phyloP scores from a whole-genome alignment of 164 flowering plant genomes.

The Platanus orientalis region DNA sequence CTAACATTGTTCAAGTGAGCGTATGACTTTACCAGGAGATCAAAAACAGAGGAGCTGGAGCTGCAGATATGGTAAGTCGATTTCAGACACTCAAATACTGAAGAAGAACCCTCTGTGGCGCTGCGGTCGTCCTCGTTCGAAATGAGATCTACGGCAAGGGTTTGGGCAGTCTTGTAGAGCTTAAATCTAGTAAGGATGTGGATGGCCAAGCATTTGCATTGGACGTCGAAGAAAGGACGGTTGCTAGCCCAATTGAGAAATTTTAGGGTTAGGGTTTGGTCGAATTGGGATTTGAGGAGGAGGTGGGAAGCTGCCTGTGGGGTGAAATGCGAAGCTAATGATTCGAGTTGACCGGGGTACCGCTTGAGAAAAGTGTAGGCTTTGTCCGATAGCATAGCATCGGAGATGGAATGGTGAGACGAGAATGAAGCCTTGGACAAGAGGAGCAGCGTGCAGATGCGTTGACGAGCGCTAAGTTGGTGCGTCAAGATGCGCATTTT shows the following conservation, averaged over 20 bases:
- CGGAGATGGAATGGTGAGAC: conserved; percentile 22
- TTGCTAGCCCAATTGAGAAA: conserved; percentile 61
- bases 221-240: conserved; percentile 48
- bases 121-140: conserved; percentile 13
- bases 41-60: conserved; percentile 72
- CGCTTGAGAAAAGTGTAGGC: conserved; percentile 45
- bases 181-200: conserved; percentile 74
- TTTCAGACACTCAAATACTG: conserved; percentile 47
- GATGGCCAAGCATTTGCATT: conserved; percentile 50
- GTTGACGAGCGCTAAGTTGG: background rate
- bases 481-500: conserved; percentile 2
- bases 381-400: conserved; percentile 42
- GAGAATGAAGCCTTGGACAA: background rate
- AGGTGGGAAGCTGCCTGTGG: conserved; percentile 55
- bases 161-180: conserved; percentile 61
- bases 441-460: background rate
- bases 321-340: conserved; percentile 49
- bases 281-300: conserved; percentile 53
- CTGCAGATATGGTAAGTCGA: conserved; percentile 45
- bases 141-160: conserved; percentile 48
- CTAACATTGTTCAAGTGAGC: conserved; percentile 42
- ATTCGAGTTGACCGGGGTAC: conserved; percentile 33
- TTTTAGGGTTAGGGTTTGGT: conserved; percentile 41
- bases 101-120: conserved; percentile 10
- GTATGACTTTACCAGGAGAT: conserved; percentile 68